phyloP scores from a whole-genome alignment of 768 basidiomycete genomes.

The Rhodotorula babjevae region DNA sequence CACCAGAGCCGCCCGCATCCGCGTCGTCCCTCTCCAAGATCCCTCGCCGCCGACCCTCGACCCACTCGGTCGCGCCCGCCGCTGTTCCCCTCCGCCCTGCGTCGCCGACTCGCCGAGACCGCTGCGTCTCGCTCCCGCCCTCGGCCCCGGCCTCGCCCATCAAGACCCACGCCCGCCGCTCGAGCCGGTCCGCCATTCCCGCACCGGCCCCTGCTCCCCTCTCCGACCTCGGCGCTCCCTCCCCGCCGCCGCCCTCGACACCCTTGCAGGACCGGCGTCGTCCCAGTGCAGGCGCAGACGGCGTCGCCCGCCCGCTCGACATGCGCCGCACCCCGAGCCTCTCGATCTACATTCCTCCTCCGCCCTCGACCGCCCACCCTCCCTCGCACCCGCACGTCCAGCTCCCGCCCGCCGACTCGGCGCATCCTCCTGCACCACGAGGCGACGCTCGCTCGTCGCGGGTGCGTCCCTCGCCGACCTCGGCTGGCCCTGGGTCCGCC shows the following conservation, averaged over 20 bases:
- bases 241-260: background rate
- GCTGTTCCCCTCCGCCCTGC: background rate
- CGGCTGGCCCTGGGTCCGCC: background rate
- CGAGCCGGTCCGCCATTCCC: background rate
- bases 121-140: background rate
- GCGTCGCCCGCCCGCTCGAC: background rate
- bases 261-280: background rate
- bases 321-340: background rate
- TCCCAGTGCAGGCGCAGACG: too few species aligned
- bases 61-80: background rate
- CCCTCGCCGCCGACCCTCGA: constrained; percentile 17
- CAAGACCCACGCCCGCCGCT: background rate
- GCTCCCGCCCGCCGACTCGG: too few species aligned
- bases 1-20: background rate
- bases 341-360: background rate
- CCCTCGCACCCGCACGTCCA: too few species aligned
- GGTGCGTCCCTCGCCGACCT: background rate
- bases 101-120: background rate
- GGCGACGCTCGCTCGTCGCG: too few species aligned
- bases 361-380: background rate
- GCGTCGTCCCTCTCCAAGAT: constrained; percentile 5
- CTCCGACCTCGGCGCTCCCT: background rate
- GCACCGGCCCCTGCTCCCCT: background rate
- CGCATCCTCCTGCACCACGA: too few species aligned
- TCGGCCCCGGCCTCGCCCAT: background rate